Conservation (phyloP, 441 rosid species). For the Omphalea diandra region DNA sequence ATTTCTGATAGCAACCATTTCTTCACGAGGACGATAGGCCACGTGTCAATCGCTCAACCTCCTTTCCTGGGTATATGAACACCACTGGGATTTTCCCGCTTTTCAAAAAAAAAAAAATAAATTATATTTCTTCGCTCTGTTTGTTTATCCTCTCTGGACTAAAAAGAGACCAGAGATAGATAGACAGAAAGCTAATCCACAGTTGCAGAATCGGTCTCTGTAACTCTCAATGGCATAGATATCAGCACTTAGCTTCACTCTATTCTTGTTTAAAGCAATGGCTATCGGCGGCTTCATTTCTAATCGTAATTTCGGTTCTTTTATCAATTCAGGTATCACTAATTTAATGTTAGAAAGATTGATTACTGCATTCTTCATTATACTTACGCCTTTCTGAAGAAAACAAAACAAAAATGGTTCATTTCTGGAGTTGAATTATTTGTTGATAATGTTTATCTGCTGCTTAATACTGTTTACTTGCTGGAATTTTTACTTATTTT, state of each 20-base stretch:
- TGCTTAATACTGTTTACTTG: not conserved
- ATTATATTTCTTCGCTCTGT: slow-evolving; percentile 7
- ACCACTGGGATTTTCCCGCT: slow-evolving; percentile 62
- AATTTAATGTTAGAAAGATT: too few relatives aligned
- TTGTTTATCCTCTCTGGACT: slow-evolving; percentile 39
- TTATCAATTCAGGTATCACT: slow-evolving; percentile 63
- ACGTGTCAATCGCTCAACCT: slow-evolving; percentile 71
- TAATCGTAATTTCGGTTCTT: slow-evolving; percentile 61
- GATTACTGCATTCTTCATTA: too few relatives aligned
- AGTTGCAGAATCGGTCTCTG: slow-evolving; percentile 9
- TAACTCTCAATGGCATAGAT: slow-evolving; percentile 30
- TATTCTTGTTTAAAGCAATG: slow-evolving; percentile 39
- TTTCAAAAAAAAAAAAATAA: slow-evolving; percentile 24
- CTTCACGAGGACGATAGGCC: slow-evolving; percentile 41
- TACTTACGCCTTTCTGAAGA: too few relatives aligned
- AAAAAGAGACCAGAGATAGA: slow-evolving; percentile 10
- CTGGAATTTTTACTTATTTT: not conserved
- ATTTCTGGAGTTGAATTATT: not conserved
- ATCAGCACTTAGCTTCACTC: slow-evolving; percentile 19
- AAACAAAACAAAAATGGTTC: not conserved
- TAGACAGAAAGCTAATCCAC: slow-evolving; percentile 15
- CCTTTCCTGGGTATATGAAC: slow-evolving; percentile 41
- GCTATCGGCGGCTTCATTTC: slow-evolving; percentile 80
- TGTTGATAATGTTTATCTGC: not conserved
- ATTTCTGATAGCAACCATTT: not conserved